Base-by-base conservation (phyloP, 1,139 yeast species). In the Hansenula sp. region DNA sequence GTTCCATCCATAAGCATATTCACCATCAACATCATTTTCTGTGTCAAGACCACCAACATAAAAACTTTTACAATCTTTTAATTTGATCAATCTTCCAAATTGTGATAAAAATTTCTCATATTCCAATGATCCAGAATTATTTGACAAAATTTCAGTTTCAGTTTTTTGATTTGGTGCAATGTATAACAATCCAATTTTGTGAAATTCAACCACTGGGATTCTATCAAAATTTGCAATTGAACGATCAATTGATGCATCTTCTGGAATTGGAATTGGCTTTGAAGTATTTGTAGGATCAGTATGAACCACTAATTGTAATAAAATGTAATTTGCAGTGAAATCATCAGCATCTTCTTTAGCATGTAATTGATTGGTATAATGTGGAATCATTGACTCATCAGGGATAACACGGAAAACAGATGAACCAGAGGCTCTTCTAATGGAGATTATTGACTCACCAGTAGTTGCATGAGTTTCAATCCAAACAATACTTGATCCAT, bases 11-110 rank as follows among this genome's bases (percentile, higher is more conserved):
- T 83, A 66, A 0, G 95, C 87, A 55, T 66, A 82, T 45, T 82
- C 80, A 5, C 96, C 96, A 63, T 86, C 96, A 22, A 69, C 58
- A 48, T 81, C 81, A 46, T 71, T 72, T 41, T 73, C 81, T 0
- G 79, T 79, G 50, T 87, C 95, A 34, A 88, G 66, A 0, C 96
- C 96, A 17, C 95, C 96, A 27, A 81, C 78, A 53, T 86, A 87
- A 17, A 79, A 69, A 30, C 72, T 68, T 26, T 66, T 65, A 45
- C 81, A 77, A 11, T 69, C 73, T 45, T 75, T 74, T 38, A 88
- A 65, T 39, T 71, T 64, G 16, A 84, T 71, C 41, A 83, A 60
- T 12, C 64, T 57, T 1, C 96, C 96, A 46, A 88, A 61, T 1
- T 67, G 64, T 10, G 67, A 61, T 33, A 87, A 55, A 51, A 88